phyloP scores from a whole-genome alignment of 2,329 filamentous ascomycete species.

The Fusarium goolgardi region DNA sequence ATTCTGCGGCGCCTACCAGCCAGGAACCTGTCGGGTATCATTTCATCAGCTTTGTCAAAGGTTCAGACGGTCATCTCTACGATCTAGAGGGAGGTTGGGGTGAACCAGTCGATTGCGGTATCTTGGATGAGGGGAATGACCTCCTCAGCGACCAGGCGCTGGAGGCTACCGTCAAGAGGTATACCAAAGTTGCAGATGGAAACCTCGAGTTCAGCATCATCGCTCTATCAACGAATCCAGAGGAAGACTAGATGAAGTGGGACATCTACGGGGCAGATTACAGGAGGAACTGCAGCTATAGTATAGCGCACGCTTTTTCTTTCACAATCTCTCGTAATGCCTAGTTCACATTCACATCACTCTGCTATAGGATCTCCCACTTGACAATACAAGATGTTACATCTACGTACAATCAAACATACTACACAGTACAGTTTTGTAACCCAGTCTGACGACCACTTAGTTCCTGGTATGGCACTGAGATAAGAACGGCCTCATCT shows the following conservation, averaged over 20 bases:
- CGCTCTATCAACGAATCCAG: slow-evolving; percentile 48
- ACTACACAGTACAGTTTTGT: too few relatives aligned
- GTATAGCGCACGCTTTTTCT: neutral
- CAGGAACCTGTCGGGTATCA: slow-evolving; percentile 75
- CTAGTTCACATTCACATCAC: neutral
- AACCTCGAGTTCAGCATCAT: slow-evolving; percentile 56
- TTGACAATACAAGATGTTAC: too few relatives aligned
- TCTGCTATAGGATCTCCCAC: neutral
- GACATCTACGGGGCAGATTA: neutral
- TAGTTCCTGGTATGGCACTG: neutral
- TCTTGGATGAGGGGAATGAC: slow-evolving; percentile 67
- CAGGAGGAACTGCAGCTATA: neutral
- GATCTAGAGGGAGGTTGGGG: slow-evolving; percentile 82
- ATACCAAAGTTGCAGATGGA: slow-evolving; percentile 54
- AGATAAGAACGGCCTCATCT: neutral
- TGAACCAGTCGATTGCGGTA: slow-evolving; percentile 76
- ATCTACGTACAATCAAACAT: neutral
- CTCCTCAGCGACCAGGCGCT: slow-evolving; percentile 75
- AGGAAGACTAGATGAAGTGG: slow-evolving; percentile 17
- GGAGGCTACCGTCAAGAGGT: slow-evolving; percentile 64
- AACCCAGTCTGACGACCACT: too few relatives aligned
- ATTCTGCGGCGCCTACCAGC: slow-evolving; percentile 71
- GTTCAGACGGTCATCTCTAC: slow-evolving; percentile 73
- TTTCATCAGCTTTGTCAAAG: slow-evolving; percentile 84
- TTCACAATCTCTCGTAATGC: neutral